Base-by-base conservation (phyloP, 495 filamentous ascomycete species). In the Annulohypoxylon maeteangense region DNA sequence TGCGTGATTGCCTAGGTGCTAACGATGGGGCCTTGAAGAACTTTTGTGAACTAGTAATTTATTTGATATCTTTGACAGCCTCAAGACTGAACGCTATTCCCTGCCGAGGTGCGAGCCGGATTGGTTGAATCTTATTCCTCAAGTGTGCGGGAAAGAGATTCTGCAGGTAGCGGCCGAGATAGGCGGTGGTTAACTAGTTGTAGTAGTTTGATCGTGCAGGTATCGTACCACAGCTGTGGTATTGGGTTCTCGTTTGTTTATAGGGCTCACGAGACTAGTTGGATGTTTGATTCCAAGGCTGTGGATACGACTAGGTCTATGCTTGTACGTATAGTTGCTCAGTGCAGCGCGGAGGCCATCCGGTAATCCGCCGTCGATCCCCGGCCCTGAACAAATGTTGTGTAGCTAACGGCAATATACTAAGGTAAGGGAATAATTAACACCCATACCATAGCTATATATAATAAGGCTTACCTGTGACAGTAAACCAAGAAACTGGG, bases 131-230 rank as follows among this genome's bases (percentile, higher is more conserved):
- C 25, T 4, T 42, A 42, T 20, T 58, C 27, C 45, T 18, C 34
- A 7, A 2, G 38, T 40, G 11, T 7, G 12, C 14, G 51, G 55
- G 36, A 29, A 29, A 38, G 29, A 67, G 62, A 54, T 59, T 36
- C 27, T 67, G 57, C 50, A 67, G 59, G 47, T 27, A 29, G 7
- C 36, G 18, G 38, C 58, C 23, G 40, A 57, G 38, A 42, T 25
- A 40, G 3, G 61, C 65, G 25, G 44, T 25, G 42, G n/a, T 50
- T 32, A 4, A 16, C 45, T 22, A 14, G 11, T 23, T 4, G 53
- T 11, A 10, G 20, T 7, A 7, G 14, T 25, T 56, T n/a, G 20
- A 42, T 58, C 36, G 29, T 40, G 62, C 23, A 25, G 22, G 31
- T 45, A 8, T 31, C 20, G 6, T 55, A 31, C 48, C 48, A 20